Evolutionary conservation across 495 filamentous ascomycete genomes (phyloP).

Genomic region (Paragyromitra xinjiangensis): DNA sequence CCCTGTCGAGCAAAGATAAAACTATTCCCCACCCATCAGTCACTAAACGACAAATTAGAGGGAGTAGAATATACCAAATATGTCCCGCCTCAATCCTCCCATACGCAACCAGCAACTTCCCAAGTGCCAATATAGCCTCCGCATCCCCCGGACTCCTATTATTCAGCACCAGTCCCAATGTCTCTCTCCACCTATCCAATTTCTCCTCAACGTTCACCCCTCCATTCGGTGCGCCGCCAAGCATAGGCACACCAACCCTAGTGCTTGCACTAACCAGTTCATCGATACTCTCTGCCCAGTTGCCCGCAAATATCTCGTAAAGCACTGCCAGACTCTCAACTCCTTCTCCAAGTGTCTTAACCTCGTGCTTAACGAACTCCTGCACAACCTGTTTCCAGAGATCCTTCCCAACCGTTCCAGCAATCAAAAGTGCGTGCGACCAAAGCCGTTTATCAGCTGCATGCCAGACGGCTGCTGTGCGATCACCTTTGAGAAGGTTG

Average conservation of each 20-base stretch:
- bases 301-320: conserved; percentile 92
- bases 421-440: conserved; percentile 94
- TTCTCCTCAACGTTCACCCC: conserved; percentile 79
- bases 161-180: conserved; percentile 80
- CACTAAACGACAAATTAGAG: neutral
- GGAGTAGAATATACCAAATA: conserved; percentile 72
- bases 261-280: conserved; percentile 96
- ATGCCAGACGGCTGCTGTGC: conserved; percentile 90
- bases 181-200: conserved; percentile 92
- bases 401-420: conserved; percentile 74
- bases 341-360: conserved; percentile 77
- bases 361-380: conserved; percentile 91
- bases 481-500: conserved; percentile 78
- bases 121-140: conserved; percentile 78
- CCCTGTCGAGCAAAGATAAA: conserved; percentile 67
- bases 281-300: conserved; percentile 92
- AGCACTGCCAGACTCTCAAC: conserved; percentile 86
- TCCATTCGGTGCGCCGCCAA: conserved; percentile 44
- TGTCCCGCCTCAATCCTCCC: conserved; percentile 90
- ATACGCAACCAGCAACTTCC: conserved; percentile 84
- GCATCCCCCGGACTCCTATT: conserved; percentile 84
- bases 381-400: conserved; percentile 90
- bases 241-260: conserved; percentile 86
- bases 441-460: conserved; percentile 94
- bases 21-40: conserved; percentile 45